A percentile compares a stretch with the other conserved stretches of the same genome.
These are phyloP conservation scores for Botryotinia globosa DNA, from an alignment of 2,329 filamentous ascomycete species.

Conservation along the genomic window DNA sequence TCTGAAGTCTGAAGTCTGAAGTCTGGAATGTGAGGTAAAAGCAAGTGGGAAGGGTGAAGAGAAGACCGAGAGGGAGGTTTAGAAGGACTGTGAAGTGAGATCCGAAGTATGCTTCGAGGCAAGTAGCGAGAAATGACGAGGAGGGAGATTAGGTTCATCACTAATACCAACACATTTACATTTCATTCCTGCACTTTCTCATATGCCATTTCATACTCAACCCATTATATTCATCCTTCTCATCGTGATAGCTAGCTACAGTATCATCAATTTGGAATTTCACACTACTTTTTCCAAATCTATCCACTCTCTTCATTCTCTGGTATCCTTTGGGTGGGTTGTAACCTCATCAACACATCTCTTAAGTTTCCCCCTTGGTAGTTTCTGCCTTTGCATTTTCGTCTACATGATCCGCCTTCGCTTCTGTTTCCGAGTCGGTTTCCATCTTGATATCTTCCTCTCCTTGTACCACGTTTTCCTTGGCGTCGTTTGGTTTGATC, in stretches of 20 bases:
- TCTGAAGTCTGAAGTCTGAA: no score
- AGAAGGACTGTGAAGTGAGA: neutral
- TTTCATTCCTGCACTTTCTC: neutral
- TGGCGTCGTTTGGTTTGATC: neutral
- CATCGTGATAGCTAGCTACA: neutral
- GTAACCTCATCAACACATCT: neutral
- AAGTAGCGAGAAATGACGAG: neutral
- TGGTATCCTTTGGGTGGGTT: neutral
- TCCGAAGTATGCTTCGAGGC: neutral
- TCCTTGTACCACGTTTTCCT: neutral
- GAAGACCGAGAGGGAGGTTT: neutral
- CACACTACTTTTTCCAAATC: neutral
- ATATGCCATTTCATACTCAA: neutral
- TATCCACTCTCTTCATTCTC: neutral
- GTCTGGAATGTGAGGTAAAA: neutral
- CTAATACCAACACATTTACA: neutral
- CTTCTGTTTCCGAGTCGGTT: neutral
- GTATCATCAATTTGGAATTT: neutral
- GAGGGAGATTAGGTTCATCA: neutral
- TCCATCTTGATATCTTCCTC: neutral
- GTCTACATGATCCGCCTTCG: neutral
- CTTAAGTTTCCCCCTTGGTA: slow-evolving; percentile 21
- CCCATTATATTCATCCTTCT: neutral
- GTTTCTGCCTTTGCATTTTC: slow-evolving; percentile 23
- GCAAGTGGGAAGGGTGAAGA: neutral